A percentile compares a stretch with the other conserved stretches of the same genome.
Evolutionary conservation across 257 asterid genomes (phyloP).

Genomic region (Osmanthus fragrans): DNA sequence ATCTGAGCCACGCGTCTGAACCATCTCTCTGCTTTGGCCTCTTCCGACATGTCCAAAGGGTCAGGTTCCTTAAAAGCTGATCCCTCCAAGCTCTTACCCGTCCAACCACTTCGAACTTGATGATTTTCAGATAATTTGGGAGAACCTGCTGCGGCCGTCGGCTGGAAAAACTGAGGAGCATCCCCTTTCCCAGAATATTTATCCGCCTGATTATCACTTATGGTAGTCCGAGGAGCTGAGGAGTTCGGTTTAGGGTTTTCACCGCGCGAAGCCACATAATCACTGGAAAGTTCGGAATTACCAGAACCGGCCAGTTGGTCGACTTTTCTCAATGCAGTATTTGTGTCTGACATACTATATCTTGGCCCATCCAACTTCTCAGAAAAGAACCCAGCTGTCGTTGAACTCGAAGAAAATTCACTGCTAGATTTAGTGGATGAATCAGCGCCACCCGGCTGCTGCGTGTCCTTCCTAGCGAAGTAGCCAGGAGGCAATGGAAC

Average conservation of each 20-base stretch:
- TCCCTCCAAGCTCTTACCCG: constrained; percentile 71
- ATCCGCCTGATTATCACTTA: constrained; percentile 9
- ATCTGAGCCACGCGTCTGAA: constrained; percentile 91
- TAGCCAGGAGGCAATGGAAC: constrained; percentile 97
- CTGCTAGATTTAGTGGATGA: constrained; percentile 24
- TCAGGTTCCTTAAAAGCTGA: constrained; percentile 76
- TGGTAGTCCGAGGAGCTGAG: constrained; percentile 14
- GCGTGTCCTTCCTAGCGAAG: constrained; percentile 59
- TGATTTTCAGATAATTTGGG: constrained; percentile 27
- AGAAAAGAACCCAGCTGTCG: constrained; percentile 1
- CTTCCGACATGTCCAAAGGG: constrained; percentile 94
- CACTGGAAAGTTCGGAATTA: constrained; percentile 17
- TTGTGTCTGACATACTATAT: constrained; percentile 3
- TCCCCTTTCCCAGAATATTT: constrained; percentile 28
- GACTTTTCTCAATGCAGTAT: constrained; percentile 18
- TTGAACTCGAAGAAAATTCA: constrained; percentile 31
- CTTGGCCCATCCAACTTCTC: constrained; percentile 26
- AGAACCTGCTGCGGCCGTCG: constrained; percentile 19
- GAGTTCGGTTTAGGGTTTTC: constrained; percentile 24
- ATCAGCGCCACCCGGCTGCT: constrained; percentile 32
- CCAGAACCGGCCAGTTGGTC: constrained; percentile 17
- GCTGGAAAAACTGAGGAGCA: constrained; percentile 11
- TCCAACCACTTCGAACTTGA: constrained; percentile 43
- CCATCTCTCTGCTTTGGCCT: constrained; percentile 97
- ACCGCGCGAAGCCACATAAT: constrained; percentile 11